Evolutionary conservation across 768 basidiomycete genomes (phyloP).

Genomic region (Harrya chromipes): DNA sequence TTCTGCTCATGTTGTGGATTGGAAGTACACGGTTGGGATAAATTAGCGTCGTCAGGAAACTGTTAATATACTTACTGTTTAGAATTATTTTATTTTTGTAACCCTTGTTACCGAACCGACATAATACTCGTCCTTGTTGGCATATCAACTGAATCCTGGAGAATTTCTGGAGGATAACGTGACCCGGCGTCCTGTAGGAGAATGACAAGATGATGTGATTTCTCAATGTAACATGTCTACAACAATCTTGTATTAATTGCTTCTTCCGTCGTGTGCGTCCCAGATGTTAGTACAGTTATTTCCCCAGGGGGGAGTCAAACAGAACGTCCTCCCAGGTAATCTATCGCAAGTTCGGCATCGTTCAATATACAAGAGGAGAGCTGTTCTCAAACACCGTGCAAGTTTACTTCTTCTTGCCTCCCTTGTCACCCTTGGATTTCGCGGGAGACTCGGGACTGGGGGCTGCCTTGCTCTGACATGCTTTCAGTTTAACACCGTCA

Average conservation of each 20-base stretch:
- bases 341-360: background rate
- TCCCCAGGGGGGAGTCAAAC: background rate
- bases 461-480: constrained; percentile 19
- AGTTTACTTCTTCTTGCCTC: constrained; percentile 30
- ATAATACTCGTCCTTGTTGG: too few relatives aligned
- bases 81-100: too few relatives aligned
- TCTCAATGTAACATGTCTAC: constrained; percentile 2
- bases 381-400: background rate
- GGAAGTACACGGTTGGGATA: too few relatives aligned
- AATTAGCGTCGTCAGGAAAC: too few relatives aligned
- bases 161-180: too few relatives aligned
- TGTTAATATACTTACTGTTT: too few relatives aligned
- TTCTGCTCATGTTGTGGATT: too few relatives aligned
- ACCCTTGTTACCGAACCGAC: too few relatives aligned
- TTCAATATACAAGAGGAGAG: constrained; percentile 1
- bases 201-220: background rate
- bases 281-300: constrained; percentile 4
- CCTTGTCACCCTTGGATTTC: constrained; percentile 27
- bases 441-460: constrained; percentile 26
- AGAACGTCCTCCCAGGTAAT: background rate
- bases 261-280: background rate
- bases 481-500: background rate
- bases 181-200: background rate
- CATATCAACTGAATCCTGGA: background rate
- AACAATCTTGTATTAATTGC: background rate